Evolutionary conservation across 306 rosid genomes (phyloP), one percentile per base, ranked within the genome.

Genomic region (Begonia peltatifolia): DNA sequence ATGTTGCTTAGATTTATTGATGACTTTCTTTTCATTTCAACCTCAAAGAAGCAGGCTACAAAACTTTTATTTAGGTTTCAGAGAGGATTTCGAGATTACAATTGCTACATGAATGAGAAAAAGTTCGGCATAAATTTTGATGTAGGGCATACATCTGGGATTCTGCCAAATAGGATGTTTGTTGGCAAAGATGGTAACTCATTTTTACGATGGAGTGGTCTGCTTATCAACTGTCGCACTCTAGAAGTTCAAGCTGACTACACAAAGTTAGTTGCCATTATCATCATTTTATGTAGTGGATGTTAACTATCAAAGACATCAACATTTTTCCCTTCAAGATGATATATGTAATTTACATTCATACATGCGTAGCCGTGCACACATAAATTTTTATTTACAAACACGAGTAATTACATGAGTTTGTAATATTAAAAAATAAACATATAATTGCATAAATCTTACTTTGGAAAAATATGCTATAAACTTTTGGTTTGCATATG

Each of bases 181-280:
- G 67, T 49, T 61, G 73, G 87, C 46, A 73, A 74, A 54, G 80
- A 80, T 51, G 75, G 79, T 59, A 43, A 60, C 64, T 78, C 89
- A 66, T 83, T 84, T 62, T 72, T 89, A 59, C 74, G 61, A 53
- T 85, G 94, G 94, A 78, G 94, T 78, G 97, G 95, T 57, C 69
- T 90, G 76, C 95, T 85, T 52, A 74, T 90, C 65, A 85, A 90
- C 61, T 86, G 82, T 57, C 35, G 67, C 61, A 80, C 87, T 46
- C 62, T 78, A 60, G 94, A 90, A 76, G 75, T 90, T 65, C 95
- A 74, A 71, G 95, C 92, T 53, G 95, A 90, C 71, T 90, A 85
- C 70, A 68, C 90, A 18, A 85, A 63, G 95, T 90, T 56, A 70
- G 58, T 71, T 16, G 59, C 61, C 54, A 13, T 36, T 13, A 60